These are phyloP conservation scores for Naganishia friedmannii DNA, from an alignment of 768 basidiomycete genomes.

Conservation along the genomic window DNA sequence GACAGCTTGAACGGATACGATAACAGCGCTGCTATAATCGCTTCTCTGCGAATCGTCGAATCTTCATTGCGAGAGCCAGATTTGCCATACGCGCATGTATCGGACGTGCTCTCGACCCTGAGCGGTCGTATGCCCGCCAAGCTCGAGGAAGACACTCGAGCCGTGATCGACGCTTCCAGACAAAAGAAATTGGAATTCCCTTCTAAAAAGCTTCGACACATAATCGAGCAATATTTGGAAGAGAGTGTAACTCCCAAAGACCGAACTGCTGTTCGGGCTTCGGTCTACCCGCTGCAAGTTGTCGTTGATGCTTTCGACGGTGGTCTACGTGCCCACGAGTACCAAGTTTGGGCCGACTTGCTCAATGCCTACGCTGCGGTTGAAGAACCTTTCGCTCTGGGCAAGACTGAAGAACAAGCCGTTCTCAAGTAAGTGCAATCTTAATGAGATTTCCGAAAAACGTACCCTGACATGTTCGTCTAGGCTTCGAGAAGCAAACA, in stretches of 20 bases:
- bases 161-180: conserved; percentile 71
- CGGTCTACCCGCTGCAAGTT: conserved; percentile 68
- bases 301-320: conserved; percentile 73
- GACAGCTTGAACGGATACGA: conserved; percentile 96
- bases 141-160: conserved; percentile 79
- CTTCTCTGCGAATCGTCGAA: conserved; percentile 81
- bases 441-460: not conserved
- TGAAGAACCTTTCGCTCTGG: conserved; percentile 88
- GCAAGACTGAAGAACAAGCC: conserved; percentile 74
- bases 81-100: conserved; percentile 82
- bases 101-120: conserved; percentile 76
- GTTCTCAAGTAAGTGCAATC: conserved; percentile 60
- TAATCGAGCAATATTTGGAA: conserved; percentile 78
- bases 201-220: conserved; percentile 75
- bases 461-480: not conserved
- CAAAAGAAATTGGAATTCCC: conserved; percentile 83
- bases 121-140: conserved; percentile 90
- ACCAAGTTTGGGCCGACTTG: conserved; percentile 69
- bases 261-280: conserved; percentile 70
- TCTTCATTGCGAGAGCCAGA: conserved; percentile 76
- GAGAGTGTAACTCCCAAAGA: conserved; percentile 78
- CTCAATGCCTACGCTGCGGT: conserved; percentile 77
- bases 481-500: conserved; percentile 78
- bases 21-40: conserved; percentile 84
- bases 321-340: conserved; percentile 84